phyloP scores from a whole-genome alignment of 352 stramenopile species.

The Elongisporangium undulatum region DNA sequence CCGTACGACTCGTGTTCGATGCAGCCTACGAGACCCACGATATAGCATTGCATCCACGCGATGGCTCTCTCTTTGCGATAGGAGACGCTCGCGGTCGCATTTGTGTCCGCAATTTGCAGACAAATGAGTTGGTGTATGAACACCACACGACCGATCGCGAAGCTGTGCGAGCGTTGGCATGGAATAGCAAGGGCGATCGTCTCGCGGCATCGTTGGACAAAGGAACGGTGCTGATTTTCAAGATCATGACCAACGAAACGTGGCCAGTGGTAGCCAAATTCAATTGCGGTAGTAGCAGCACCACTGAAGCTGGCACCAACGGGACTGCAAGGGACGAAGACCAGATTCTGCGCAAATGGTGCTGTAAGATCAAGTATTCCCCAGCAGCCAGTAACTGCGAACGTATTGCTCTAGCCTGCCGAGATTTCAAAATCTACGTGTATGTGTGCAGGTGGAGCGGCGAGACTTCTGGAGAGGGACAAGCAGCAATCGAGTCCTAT shows the following conservation, averaged over 20 bases:
- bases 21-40: slow-evolving; percentile 15
- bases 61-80: slow-evolving; percentile 27
- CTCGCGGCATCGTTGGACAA: slow-evolving; percentile 32
- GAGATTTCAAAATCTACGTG: slow-evolving; percentile 78
- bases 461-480: slow-evolving; percentile 9
- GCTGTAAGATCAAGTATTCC: slow-evolving; percentile 46
- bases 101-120: slow-evolving; percentile 36
- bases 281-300: not conserved
- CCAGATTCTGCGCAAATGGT: slow-evolving; percentile 37
- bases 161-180: slow-evolving; percentile 28
- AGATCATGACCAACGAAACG: not conserved
- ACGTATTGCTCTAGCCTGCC: slow-evolving; percentile 43
- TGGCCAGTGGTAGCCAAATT: not conserved
- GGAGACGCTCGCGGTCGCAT: slow-evolving; percentile 31
- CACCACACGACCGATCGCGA: slow-evolving; percentile 8
- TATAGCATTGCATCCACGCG: slow-evolving; percentile 32
- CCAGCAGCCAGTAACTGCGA: slow-evolving; percentile 8
- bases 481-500: slow-evolving; percentile 15
- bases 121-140: slow-evolving; percentile 19
- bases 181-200: slow-evolving; percentile 25
- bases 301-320: not conserved
- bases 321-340: slow-evolving; percentile 1
- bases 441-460: slow-evolving; percentile 21
- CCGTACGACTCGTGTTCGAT: not conserved
- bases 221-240: slow-evolving; percentile 2